Percentiles rank a stretch among this genome's conserved stretches.
phyloP scores from a whole-genome alignment of 192 early-diverging fungal species.

The Phlyctochytrium bullatum region DNA sequence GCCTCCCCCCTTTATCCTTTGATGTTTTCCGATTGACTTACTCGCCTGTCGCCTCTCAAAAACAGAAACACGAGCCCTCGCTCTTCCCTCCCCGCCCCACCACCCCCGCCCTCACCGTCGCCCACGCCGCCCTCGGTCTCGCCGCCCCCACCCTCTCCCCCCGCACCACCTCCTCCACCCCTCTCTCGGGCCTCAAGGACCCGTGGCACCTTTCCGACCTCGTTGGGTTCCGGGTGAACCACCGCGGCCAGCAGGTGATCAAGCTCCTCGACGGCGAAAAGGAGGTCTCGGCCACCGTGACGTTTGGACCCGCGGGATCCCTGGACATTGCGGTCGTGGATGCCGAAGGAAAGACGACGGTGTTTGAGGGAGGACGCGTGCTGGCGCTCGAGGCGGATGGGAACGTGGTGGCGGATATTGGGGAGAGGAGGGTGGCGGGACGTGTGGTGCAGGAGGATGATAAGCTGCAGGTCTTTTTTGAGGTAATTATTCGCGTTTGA shows the following conservation, averaged over 20 bases:
- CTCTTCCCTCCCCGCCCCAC: constrained; percentile 48
- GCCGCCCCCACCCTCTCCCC: neutral
- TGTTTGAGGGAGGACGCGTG: constrained; percentile 9
- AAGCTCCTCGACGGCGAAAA: constrained; percentile 21
- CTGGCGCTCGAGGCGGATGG: constrained; percentile 8
- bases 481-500: constrained; percentile 20
- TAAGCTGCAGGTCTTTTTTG: constrained; percentile 61
- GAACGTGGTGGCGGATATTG: constrained; percentile 55
- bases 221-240: constrained; percentile 51
- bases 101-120: constrained; percentile 50
- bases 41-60: constrained; percentile 10
- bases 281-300: constrained; percentile 11
- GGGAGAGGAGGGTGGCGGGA: constrained; percentile 54
- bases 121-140: constrained; percentile 65
- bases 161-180: constrained; percentile 3
- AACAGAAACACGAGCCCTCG: constrained; percentile 63
- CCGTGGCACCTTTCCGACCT: constrained; percentile 41
- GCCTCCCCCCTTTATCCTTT: neutral
- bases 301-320: neutral
- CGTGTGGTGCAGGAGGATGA: constrained; percentile 64
- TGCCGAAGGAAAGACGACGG: constrained; percentile 8
- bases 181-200: constrained; percentile 14
- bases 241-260: constrained; percentile 3
- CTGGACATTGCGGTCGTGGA: constrained; percentile 10
- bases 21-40: constrained; percentile 9